Base-by-base conservation (phyloP, 2,329 filamentous ascomycete genomes). In the Hypoxylon sp. region DNA sequence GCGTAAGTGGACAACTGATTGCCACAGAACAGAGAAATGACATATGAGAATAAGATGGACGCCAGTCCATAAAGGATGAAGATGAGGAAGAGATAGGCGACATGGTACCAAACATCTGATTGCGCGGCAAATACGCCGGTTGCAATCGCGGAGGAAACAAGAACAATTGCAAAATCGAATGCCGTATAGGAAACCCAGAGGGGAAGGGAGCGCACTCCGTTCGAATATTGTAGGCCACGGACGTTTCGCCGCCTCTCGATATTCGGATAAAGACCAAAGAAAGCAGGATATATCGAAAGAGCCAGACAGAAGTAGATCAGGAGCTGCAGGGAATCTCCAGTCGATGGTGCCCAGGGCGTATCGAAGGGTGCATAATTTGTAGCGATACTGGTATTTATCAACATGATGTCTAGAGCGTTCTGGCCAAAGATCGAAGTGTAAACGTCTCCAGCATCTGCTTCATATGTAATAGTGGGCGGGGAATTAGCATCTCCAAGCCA, bases 241-340 rank as follows among this genome's bases (percentile, higher is more conserved):
- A 98, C 93, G 70, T 93, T 91, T 53, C 89, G 84, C 10, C 93
- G 83, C 25, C 93, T 87, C 79, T 98, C 94, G 28, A 92, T 83
- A n/a, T 93, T 97, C 0, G 93, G 93, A 75, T 98, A 98, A 3
- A 98, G 82, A 0, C 92, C 88, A 74, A 97, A 97, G 82, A 98
- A 94, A 13, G 91, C 93, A 0, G 94, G 93, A 73, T 91, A 96
- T 1, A 90, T 89, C 5, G 88, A 85, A 79, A 97, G 89, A 0
- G 91, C 92, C 7, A 98, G 84, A 13, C 91, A 89, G 76, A 96
- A 91, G 79, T 97, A 97, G 7, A 93, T 84, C 43, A 95, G 88
- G 17, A 97, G 84, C 76, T 97, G 93, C 23, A 97, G 80, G 0
- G 90, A 90, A 55, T 94, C 85, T 19, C 93, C 93, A 7, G 89